phyloP scores from a whole-genome alignment of 139 green algal species.

The Micractinium conductrix region DNA sequence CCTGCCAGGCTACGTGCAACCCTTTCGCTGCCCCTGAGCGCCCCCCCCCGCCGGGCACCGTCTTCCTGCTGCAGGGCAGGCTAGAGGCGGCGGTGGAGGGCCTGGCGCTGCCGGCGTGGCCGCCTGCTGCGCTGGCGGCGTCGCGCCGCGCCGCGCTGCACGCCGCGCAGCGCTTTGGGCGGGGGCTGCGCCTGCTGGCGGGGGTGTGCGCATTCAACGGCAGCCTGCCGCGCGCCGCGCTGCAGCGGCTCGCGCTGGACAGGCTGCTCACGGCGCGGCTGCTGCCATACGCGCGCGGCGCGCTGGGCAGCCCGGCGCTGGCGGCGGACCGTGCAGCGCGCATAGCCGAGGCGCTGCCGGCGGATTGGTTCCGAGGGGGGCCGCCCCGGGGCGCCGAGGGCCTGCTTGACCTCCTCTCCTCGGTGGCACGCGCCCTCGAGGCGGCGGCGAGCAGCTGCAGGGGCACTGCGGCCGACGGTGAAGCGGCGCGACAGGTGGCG shows the following conservation, averaged over 20 bases:
- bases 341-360: constrained; percentile 48
- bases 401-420: constrained; percentile 22
- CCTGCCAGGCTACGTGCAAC: no score
- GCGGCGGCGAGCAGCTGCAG: background rate
- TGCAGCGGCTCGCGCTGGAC: constrained; percentile 58
- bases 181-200: constrained; percentile 61
- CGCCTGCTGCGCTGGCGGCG: constrained; percentile 51
- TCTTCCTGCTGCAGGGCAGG: no score
- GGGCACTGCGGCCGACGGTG: background rate
- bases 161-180: constrained; percentile 64
- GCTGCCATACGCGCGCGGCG: constrained; percentile 60
- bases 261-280: constrained; percentile 47
- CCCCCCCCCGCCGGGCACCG: no score
- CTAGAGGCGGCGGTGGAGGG: constrained; percentile 43
- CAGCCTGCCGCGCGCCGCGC: constrained; percentile 52
- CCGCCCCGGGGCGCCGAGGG: constrained; percentile 5
- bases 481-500: constrained; percentile 10
- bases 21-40: no score
- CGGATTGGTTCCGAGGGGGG: constrained; percentile 46
- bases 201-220: constrained; percentile 59
- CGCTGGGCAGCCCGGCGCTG: constrained; percentile 30
- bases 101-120: constrained; percentile 63
- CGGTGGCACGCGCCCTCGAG: constrained; percentile 31
- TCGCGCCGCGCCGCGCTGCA: constrained; percentile 50
- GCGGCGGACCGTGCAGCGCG: constrained; percentile 54